Evolutionary conservation across 805 yeast genomes (phyloP).

Genomic region (Pichia phayaonensis): DNA sequence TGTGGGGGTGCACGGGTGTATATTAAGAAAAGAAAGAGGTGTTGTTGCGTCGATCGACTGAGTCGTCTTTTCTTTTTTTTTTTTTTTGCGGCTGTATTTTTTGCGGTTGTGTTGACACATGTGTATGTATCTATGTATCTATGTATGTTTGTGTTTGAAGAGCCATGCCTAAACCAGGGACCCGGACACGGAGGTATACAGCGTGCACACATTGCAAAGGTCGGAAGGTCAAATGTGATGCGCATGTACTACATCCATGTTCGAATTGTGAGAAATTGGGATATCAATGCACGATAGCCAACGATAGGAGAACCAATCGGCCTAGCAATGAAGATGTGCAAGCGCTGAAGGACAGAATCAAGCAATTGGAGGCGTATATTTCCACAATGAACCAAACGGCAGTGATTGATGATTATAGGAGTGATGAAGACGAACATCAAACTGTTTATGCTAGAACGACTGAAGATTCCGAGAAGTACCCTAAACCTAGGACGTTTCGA

Average conservation of each 20-base stretch:
- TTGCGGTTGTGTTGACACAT: background rate
- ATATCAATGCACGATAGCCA: conserved; percentile 9
- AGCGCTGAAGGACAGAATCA: conserved; percentile 5
- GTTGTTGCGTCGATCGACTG: background rate
- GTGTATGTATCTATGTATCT: no score
- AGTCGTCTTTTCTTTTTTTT: no score
- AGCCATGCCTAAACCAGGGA: background rate
- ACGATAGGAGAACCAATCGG: conserved; percentile 15
- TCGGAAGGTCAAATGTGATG: conserved; percentile 18
- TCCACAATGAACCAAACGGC: background rate
- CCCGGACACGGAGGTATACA: background rate
- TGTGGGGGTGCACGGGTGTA: background rate
- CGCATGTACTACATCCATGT: conserved; percentile 13
- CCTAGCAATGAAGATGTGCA: conserved; percentile 12
- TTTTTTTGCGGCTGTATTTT: background rate
- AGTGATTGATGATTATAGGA: background rate
- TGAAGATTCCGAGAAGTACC: conserved; percentile 7
- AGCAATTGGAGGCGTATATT: conserved; percentile 2
- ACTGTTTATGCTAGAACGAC: no score
- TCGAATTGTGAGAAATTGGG: conserved; percentile 12
- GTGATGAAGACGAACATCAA: background rate
- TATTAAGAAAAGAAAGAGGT: no score
- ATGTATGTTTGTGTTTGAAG: no score
- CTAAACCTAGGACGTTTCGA: conserved; percentile 16
- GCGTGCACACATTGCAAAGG: conserved; percentile 19